These are phyloP conservation scores for Camellia lanceoleosa DNA, from an alignment of 148 eudicot genomes.

Conservation along the genomic window DNA sequence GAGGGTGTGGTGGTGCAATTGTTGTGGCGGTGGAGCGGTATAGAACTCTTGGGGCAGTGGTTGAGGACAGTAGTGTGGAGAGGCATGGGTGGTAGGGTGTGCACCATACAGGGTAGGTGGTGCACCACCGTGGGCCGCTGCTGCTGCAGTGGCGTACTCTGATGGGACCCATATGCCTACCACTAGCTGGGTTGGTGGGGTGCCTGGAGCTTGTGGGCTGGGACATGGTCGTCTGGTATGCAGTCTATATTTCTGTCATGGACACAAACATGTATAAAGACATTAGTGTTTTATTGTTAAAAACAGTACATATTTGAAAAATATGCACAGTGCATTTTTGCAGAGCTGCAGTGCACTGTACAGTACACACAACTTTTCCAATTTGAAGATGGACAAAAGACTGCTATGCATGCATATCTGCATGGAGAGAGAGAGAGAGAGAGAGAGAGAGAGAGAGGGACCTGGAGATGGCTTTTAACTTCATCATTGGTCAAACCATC, in stretches of 20 bases:
- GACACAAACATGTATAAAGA: neutral
- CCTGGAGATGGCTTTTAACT: conserved; percentile 99
- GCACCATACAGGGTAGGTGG: conserved; percentile 57
- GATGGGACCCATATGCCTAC: conserved; percentile 98
- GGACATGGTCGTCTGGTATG: conserved; percentile 97
- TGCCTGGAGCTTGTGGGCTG: conserved; percentile 66
- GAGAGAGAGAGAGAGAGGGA: conserved; percentile 28
- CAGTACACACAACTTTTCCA: conserved; percentile 16
- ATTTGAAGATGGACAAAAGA: neutral
- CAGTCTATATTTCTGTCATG: conserved; percentile 84
- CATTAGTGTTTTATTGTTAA: conserved; percentile 5
- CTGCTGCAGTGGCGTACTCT: conserved; percentile 71
- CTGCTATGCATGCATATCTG: neutral
- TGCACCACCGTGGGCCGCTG: conserved; percentile 48
- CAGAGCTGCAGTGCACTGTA: conserved; percentile 11
- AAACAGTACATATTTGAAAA: neutral
- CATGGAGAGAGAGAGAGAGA: conserved; percentile 1
- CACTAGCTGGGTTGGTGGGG: conserved; percentile 60
- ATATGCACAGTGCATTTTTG: conserved; percentile 18
- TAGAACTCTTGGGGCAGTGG: conserved; percentile 63
- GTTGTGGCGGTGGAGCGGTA: conserved; percentile 39
- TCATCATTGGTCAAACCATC: conserved; percentile 99
- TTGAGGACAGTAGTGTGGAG: conserved; percentile 50
- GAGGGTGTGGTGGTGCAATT: conserved; percentile 27
- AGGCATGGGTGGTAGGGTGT: conserved; percentile 52